A percentile compares a stretch with the other conserved stretches of the same genome.
Evolutionary conservation across 495 filamentous ascomycete genomes (phyloP).

Genomic region (Talaromyces ruber): DNA sequence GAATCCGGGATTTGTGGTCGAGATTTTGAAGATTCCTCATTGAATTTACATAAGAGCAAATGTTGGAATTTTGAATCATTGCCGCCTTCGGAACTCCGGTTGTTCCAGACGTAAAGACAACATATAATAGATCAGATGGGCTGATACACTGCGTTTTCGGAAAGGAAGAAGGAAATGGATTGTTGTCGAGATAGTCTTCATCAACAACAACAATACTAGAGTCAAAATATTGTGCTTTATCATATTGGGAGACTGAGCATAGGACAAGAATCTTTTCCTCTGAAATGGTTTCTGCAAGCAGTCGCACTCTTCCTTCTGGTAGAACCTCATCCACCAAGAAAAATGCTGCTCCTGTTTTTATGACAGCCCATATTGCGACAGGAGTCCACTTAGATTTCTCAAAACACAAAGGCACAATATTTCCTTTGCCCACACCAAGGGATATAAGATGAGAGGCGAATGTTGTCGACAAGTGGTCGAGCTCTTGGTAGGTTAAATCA

Average conservation of each 20-base stretch:
- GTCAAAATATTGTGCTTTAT: neutral
- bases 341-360: conserved; percentile 36
- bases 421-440: conserved; percentile 19
- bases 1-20: neutral
- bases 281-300: neutral
- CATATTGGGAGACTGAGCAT: neutral
- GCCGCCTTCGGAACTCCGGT: conserved; percentile 36
- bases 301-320: conserved; percentile 3
- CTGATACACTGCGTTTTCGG: neutral
- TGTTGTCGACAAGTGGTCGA: conserved; percentile 16
- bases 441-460: conserved; percentile 23
- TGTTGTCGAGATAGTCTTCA: neutral
- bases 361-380: conserved; percentile 39
- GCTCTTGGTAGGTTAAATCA: conserved; percentile 21
- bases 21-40: neutral
- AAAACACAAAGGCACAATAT: conserved; percentile 32
- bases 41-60: neutral
- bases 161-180: neutral
- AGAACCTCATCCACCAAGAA: conserved; percentile 4
- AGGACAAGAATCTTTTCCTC: neutral
- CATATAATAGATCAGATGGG: conserved; percentile 11
- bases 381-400: conserved; percentile 41
- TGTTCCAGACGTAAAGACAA: conserved; percentile 31
- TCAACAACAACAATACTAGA: neutral
- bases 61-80: conserved; percentile 25